A percentile compares a stretch with the other conserved stretches of the same genome.
Evolutionary conservation across 208 protist species (phyloP).

Genomic region (Wallacemonas collosoma): DNA sequence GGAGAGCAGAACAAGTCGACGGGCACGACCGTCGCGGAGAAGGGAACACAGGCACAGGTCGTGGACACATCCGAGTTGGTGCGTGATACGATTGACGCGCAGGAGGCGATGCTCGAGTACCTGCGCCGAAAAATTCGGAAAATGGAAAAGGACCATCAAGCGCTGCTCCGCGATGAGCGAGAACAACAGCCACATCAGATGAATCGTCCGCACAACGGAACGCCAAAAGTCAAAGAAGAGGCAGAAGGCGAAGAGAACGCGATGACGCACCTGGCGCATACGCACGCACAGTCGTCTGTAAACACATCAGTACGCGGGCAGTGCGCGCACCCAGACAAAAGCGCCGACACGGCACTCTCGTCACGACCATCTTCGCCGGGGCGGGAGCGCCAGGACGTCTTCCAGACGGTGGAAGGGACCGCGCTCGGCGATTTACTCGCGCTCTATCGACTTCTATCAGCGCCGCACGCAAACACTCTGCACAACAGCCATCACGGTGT

Average conservation of each 20-base stretch:
- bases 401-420: neutral
- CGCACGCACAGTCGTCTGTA: too few relatives aligned
- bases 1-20: too few relatives aligned
- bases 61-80: neutral
- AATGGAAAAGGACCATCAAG: neutral
- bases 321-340: too few relatives aligned
- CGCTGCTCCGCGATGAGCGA: neutral
- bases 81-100: neutral
- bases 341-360: too few relatives aligned
- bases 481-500: neutral
- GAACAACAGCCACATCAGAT: neutral
- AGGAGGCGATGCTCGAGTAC: constrained; percentile 4
- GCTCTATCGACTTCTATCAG: neutral
- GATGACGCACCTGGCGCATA: too few relatives aligned
- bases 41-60: neutral
- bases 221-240: too few relatives aligned
- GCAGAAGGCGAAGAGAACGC: too few relatives aligned
- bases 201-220: neutral
- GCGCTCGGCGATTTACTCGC: constrained; percentile 1
- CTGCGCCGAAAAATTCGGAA: neutral
- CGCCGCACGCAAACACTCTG: neutral
- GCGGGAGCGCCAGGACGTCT: too few relatives aligned
- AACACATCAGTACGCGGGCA: too few relatives aligned
- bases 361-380: too few relatives aligned
- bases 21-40: too few relatives aligned